Evolutionary conservation across 805 yeast genomes (phyloP), one percentile per base, ranked within the genome.

Genomic region (Yarrowia phangngaensis): DNA sequence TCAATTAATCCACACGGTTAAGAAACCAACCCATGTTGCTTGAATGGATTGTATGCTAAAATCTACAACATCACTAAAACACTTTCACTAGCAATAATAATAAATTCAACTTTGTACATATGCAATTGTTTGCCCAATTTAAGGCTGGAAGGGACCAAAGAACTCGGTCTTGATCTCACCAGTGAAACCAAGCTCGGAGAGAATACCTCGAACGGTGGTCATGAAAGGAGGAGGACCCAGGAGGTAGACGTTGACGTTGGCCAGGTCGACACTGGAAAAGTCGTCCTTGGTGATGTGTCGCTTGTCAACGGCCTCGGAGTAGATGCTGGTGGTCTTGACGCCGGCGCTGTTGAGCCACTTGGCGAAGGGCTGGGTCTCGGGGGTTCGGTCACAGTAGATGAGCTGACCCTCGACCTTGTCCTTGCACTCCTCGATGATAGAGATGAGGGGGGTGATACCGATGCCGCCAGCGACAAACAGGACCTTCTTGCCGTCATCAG

Each of bases 381-480:
- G 34, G 8, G 48, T 12, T 20, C 35, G 20, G 23, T 41, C 48
- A n/a, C 48, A 41, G 35, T 41, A 56, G 7, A 53, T 56, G n/a
- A 70, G 70, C 4, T 55, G 49, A 48, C 63, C 63, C 6, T 64
- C 67, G 20, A 61, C 62, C 8, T 52, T 52, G 38, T 65, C 58
- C 45, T 38, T 38, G 6, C 68, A 73, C 6, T 57, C 41, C 57
- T 76, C 76, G 14, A 71, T 59, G 59, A 79, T 72, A 6, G 84
- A 68, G 24, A 81, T 56, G 23, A 78, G 51, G 24, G 88, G 87
- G 5, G 87, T 82, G 43, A 78, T 75, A 53, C 86, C 87, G 50
- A 79, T 77, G 47, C 87, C 88, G 36, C 80, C 83, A 15, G 77
- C 70, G 49, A 79, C 64, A 20, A 79, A 60, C 1, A 72, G 67